Evolutionary conservation across 345 rosid genomes (phyloP), one percentile per base, ranked within the genome.

Genomic region (Eucalyptus polybractea): DNA sequence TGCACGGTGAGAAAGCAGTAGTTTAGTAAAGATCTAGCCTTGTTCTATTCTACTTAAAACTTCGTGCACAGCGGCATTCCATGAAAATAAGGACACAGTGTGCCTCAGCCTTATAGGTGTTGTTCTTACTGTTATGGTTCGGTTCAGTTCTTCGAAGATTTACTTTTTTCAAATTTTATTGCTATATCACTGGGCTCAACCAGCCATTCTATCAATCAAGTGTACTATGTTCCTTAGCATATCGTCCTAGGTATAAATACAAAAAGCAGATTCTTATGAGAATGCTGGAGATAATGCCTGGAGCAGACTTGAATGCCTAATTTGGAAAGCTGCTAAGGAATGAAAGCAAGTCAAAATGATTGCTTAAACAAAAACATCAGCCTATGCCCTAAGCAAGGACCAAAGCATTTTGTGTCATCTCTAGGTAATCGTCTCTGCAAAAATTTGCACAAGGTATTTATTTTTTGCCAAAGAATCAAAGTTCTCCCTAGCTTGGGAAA

Each of bases 1-100:
- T 97, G 95, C 91, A 81, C 2, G 10, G 3, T 42, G 45, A 50
- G 44, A 86, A 45, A 87, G 88, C 89, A 3, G 40, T 50, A 24
- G 81, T 10, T 49, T 13, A 58, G 86, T 62, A 42, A 72, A n/a
- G 40, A 83, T n/a, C 5, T 60, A 15, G 86, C 80, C 50, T 7
- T 24, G 50, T 0, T 65, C 67, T 21, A 2, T 9, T 10, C 8
- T 76, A 21, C 83, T 21, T 10, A 76, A 37, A 76, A 76, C 15
- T 37, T 76, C 83, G 21, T 37, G 27, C 45, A 6, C 47, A 37
- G 27, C 0, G 83, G 1, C 2, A 21, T 37, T 76, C 83, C 47
- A 76, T 37, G 25, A 72, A 37, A 76, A 21, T 6, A 37, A 21
- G 83, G 14, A 37, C 1, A 0, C 13, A 0, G 1, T 19, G 8